These are phyloP conservation scores for Hevea brasiliensis DNA, from an alignment of 345 rosid genomes.

Conservation along the genomic window DNA sequence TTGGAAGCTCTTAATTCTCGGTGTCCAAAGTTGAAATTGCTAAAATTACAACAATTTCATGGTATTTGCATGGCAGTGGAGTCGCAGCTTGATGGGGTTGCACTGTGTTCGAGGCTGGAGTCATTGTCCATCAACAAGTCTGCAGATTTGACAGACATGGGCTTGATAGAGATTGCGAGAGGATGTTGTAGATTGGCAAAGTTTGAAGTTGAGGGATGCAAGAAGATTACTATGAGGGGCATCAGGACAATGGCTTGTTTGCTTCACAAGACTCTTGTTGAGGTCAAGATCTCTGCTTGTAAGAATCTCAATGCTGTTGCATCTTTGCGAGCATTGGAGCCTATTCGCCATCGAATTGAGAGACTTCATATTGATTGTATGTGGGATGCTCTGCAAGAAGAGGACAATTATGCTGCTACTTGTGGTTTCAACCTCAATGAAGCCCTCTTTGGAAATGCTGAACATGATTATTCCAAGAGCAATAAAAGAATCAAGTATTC, in stretches of 20 bases:
- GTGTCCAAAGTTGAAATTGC: constrained; percentile 50
- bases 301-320: constrained; percentile 58
- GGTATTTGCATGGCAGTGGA: constrained; percentile 62
- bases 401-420: not conserved
- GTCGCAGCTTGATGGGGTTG: constrained; percentile 70
- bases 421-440: constrained; percentile 6
- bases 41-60: constrained; percentile 72
- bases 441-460: too few relatives aligned
- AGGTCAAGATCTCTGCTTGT: constrained; percentile 71
- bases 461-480: too few relatives aligned
- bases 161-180: constrained; percentile 70
- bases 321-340: constrained; percentile 66
- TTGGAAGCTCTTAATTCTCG: constrained; percentile 55
- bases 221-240: constrained; percentile 69
- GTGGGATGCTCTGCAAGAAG: constrained; percentile 20
- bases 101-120: constrained; percentile 58
- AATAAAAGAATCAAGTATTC: too few relatives aligned
- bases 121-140: constrained; percentile 65
- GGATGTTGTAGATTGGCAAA: constrained; percentile 60
- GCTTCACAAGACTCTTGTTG: constrained; percentile 46
- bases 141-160: constrained; percentile 73
- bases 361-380: constrained; percentile 40
- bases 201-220: constrained; percentile 73
- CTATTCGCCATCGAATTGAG: constrained; percentile 53
- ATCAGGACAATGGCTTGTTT: constrained; percentile 52